phyloP scores from a whole-genome alignment of 495 filamentous ascomycete species.

The Chlorociboria aeruginascens region DNA sequence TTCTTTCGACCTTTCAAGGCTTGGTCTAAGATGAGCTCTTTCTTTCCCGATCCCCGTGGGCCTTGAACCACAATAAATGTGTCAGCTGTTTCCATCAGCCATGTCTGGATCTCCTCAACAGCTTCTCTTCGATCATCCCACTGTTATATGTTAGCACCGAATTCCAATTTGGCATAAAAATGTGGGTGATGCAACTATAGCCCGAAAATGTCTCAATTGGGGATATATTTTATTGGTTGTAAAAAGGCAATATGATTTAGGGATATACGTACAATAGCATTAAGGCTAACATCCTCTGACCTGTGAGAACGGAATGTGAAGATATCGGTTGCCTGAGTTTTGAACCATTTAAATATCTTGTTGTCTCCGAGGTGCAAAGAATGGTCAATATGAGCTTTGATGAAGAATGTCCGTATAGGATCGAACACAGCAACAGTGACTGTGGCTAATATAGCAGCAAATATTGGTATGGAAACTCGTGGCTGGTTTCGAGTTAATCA shows the following conservation, averaged over 20 bases:
- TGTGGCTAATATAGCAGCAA: conserved; percentile 71
- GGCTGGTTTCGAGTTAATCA: conserved; percentile 27
- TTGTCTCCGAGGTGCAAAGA: conserved; percentile 62
- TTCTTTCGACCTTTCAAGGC: conserved; percentile 65
- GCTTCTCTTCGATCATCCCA: conserved; percentile 43
- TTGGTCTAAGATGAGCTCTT: conserved; percentile 75
- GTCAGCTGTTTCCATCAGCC: conserved; percentile 74
- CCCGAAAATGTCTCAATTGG: too few relatives aligned
- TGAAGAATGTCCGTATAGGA: conserved; percentile 82
- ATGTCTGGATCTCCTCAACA: conserved; percentile 71
- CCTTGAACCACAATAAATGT: conserved; percentile 95
- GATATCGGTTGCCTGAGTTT: conserved; percentile 62
- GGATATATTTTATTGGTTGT: too few relatives aligned
- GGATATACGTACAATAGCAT: conserved; percentile 37
- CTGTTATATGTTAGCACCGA: too few relatives aligned
- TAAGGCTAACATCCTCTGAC: conserved; percentile 55
- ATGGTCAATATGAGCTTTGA: conserved; percentile 75
- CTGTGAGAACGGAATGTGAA: conserved; percentile 43
- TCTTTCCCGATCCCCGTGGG: conserved; percentile 83
- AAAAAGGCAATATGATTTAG: too few relatives aligned
- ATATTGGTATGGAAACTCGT: conserved; percentile 67
- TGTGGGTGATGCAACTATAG: too few relatives aligned
- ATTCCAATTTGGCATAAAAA: too few relatives aligned
- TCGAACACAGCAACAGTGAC: conserved; percentile 89
- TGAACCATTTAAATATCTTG: conserved; percentile 64